Base-by-base conservation (phyloP, 352 stramenopile genomes). In the Globisporangium recalcitrans region DNA sequence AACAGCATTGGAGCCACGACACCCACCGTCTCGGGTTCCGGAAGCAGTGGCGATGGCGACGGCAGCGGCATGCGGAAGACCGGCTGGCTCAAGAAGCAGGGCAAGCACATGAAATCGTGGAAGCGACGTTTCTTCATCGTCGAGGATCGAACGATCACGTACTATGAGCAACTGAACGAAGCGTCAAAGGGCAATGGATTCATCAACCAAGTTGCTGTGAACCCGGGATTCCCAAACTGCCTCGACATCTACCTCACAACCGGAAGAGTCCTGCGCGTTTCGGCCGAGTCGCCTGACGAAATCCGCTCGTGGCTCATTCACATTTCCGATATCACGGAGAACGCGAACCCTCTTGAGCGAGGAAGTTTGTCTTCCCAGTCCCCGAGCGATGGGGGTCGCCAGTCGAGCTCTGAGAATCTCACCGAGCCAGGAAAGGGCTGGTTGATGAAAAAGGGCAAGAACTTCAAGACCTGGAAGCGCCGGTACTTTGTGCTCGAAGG, bases 81-180 rank as follows among this genome's bases (percentile, higher is more conserved):
- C n/a, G 85, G 85, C 19, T 92, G 85, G 82, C 62, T 94, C 54
- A 78, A 76, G 38, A 94, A 94, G 64, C 81, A 94, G 77, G 85
- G 85, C 36, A 72, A 83, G 9, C 63, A 73, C 46, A 67, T 85
- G 32, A 88, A 87, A 49, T 88, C 73, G 34, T 88, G 87, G 59
- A 91, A 91, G 58, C 80, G 83, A 4, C 82, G 85, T 22, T 93
- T 88, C 65, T 90, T 94, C 56, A 74, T 91, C 49, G 74, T 78
- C 2, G 73, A 88, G 34, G 77, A 68, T n/a, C 72, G 70, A 22
- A 67, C 73, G 36, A 56, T 90, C 21, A 75, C 80, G 22, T 90
- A 88, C 70, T 85, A 76, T 31, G 80, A 88, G 62, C 71, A 86
- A 54, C 73, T 87, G 47, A 66, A 78, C 11, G 80, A 84, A 26